Evolutionary conservation across 768 basidiomycete genomes (phyloP).

Genomic region (Scleroderma bovista): DNA sequence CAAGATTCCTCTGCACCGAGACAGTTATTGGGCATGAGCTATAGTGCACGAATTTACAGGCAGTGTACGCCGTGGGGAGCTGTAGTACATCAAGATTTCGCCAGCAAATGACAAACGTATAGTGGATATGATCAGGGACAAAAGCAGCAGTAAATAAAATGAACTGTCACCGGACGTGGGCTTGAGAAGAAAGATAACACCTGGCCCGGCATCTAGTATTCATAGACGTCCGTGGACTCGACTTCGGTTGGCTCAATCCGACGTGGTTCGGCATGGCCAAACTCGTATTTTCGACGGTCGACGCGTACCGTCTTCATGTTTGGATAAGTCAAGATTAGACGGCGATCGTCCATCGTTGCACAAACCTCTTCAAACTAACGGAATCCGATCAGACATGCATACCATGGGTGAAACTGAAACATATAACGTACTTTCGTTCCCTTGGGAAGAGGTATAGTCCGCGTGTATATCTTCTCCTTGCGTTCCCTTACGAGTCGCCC

Average conservation of each 20-base stretch:
- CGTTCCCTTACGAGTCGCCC: slow-evolving; percentile 58
- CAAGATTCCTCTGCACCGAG: not conserved
- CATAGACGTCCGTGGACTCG: slow-evolving; percentile 25
- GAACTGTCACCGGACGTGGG: not conserved
- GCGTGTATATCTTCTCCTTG: slow-evolving; percentile 56
- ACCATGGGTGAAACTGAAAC: not conserved
- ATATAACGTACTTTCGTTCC: slow-evolving; percentile 54
- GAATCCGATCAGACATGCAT: not conserved
- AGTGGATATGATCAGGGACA: slow-evolving; percentile 5
- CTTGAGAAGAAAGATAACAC: not conserved
- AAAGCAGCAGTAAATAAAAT: slow-evolving; percentile 6
- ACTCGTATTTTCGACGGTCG: slow-evolving; percentile 22
- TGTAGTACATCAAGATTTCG: slow-evolving; percentile 14
- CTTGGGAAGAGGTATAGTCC: slow-evolving; percentile 67
- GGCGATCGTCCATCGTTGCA: slow-evolving; percentile 57
- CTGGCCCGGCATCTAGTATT: slow-evolving; percentile 23
- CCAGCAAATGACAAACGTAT: slow-evolving; percentile 6
- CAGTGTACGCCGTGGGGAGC: slow-evolving; percentile 2
- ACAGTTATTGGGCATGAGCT: slow-evolving; percentile 3
- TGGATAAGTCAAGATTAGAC: slow-evolving; percentile 62
- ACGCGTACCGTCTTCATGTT: slow-evolving; percentile 33
- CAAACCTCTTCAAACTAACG: slow-evolving; percentile 68
- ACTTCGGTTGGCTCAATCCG: slow-evolving; percentile 29
- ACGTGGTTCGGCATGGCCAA: slow-evolving; percentile 25
- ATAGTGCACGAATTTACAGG: slow-evolving; percentile 13